Percentiles rank a stretch among this genome's conserved stretches.
Evolutionary conservation across 139 green algal genomes (phyloP).

Genomic region (Chlorella sorokiniana): DNA sequence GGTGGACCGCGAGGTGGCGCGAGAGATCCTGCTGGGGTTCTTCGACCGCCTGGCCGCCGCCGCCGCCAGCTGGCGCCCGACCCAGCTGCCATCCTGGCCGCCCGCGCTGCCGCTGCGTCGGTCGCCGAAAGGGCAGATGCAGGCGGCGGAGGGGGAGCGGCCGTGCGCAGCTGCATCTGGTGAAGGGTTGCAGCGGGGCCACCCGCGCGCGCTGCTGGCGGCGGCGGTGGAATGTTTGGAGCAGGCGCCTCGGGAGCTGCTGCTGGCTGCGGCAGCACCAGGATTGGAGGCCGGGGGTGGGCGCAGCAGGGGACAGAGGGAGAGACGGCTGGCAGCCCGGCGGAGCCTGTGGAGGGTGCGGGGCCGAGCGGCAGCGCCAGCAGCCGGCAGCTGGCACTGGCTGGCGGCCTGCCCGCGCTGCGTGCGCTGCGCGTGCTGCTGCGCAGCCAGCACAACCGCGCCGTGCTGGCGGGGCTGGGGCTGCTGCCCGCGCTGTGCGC

Average conservation of each 20-base stretch:
- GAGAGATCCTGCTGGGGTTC: slow-evolving; percentile 9
- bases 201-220: slow-evolving; percentile 32
- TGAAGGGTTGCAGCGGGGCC: slow-evolving; percentile 34
- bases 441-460: slow-evolving; percentile 42
- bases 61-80: background rate
- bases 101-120: background rate
- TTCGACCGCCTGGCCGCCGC: background rate
- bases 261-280: background rate
- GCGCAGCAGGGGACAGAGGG: no score
- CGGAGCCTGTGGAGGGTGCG: background rate
- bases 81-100: background rate
- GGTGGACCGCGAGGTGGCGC: slow-evolving; percentile 31
- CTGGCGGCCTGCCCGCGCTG: slow-evolving; percentile 30
- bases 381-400: background rate
- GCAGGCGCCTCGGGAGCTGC: background rate
- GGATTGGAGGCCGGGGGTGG: no score
- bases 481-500: slow-evolving; percentile 33
- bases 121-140: background rate
- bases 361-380: background rate
- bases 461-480: slow-evolving; percentile 32
- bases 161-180: background rate
- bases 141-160: background rate
- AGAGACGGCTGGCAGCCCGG: no score
- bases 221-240: slow-evolving; percentile 23
- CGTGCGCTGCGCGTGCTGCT: slow-evolving; percentile 33